phyloP scores from a whole-genome alignment of 2,329 filamentous ascomycete genomes.

The Mariannaea elegans region DNA sequence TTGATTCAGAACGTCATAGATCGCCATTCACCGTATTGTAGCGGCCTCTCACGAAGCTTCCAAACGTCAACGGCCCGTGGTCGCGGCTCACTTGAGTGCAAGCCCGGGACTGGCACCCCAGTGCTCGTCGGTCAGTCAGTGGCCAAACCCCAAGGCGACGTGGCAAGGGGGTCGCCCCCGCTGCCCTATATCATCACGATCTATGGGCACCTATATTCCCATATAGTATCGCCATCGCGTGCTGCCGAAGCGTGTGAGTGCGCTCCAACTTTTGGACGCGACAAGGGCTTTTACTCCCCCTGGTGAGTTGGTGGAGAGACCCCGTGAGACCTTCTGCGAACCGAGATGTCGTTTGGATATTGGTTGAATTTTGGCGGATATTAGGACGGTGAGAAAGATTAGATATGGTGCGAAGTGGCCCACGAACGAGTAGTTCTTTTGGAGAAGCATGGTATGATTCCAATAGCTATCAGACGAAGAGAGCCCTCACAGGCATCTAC shows the following conservation, averaged over 20 bases:
- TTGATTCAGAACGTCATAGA: not conserved
- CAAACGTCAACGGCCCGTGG: not conserved
- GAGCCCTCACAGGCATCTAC: constrained; percentile 3
- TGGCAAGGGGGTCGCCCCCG: constrained; percentile 15
- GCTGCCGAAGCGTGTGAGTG: constrained; percentile 2
- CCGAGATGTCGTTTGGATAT: not conserved
- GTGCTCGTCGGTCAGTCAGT: constrained; percentile 5
- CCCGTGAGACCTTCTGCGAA: constrained; percentile 4
- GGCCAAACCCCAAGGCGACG: constrained; percentile 12
- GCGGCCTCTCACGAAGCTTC: not conserved
- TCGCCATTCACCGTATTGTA: not conserved
- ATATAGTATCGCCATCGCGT: constrained; percentile 16
- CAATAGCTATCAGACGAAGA: constrained; percentile 13
- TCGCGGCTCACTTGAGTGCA: not conserved
- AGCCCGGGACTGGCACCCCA: not conserved
- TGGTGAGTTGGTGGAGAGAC: constrained; percentile 8
- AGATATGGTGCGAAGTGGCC: not conserved
- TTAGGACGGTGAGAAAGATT: not conserved
- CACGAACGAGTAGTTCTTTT: not conserved
- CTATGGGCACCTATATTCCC: constrained; percentile 15
- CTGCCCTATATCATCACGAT: constrained; percentile 19
- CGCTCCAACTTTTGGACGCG: not conserved
- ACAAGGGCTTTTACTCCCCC: not conserved
- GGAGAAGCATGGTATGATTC: constrained; percentile 6
- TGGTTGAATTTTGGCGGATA: not conserved